Evolutionary conservation across 2,329 filamentous ascomycete species (phyloP), one percentile per base, ranked within the genome.

Genomic region (Talaromyces sp.): DNA sequence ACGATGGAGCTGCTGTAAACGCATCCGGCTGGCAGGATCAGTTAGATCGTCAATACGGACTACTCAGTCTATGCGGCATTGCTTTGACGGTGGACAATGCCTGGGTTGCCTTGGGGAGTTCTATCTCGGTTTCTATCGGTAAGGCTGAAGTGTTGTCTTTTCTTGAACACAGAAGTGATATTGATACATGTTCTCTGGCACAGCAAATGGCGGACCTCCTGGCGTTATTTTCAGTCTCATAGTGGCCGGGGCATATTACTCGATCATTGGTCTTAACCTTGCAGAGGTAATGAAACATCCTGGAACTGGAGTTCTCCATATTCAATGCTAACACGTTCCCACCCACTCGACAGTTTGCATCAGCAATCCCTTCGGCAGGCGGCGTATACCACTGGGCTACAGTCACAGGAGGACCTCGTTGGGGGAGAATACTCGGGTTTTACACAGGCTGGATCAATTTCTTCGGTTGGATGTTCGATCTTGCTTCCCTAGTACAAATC

Each of bases 301-400:
- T 6, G 13, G 9, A 13, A 2, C 5, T 15, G 2, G 3, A n/a
- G 25, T 28, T 28, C 17, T 22, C 5, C 9, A 8, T 10, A 5
- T 9, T 9, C 5, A 17, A 22, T 37, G 19, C 33, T 54, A 21
- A 33, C 22, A 15, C 9, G 22, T n/a, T n/a, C n/a, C n/a, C n/a
- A n/a, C n/a, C n/a, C n/a, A 5, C 11, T 35, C 48, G 17, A 51
- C 22, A 80, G 62, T 75, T 80, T 51, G 77, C 78, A 9, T 78
- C 76, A 2, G 73, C 75, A 1, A 79, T 79, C 57, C 78, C 78
- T 3, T 78, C 76, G 9, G 74, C 75, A 56, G 78, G 78, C 22
- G 78, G 78, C 40, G 78, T 79, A 75, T 80, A 80, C 56, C 78
- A 80, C 63, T 80, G 78, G 78, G 77, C 78, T 31, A 77, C 77